Conservation (phyloP, 805 yeast species). For the Kuraishia borneana region DNA sequence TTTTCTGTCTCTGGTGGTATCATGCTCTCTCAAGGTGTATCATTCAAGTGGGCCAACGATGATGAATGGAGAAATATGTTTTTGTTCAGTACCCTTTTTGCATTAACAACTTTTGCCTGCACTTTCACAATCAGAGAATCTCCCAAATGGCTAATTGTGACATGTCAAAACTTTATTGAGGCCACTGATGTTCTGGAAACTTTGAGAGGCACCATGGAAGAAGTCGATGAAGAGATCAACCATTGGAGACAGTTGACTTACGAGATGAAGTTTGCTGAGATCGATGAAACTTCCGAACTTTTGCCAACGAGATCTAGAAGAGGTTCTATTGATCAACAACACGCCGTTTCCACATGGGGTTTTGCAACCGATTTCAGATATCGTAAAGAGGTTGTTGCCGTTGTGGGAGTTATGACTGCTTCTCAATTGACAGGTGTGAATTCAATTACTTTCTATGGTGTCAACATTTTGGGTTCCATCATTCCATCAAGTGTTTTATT, state of each 20-base stretch:
- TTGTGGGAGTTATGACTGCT: conserved; percentile 24
- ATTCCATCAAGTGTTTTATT: conserved; percentile 23
- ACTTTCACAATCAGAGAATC: conserved; percentile 26
- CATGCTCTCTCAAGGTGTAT: conserved; percentile 21
- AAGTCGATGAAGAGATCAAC: conserved; percentile 4
- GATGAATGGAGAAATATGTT: conserved; percentile 27
- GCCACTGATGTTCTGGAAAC: conserved; percentile 20
- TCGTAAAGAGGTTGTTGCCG: conserved; percentile 14
- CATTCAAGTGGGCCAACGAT: conserved; percentile 22
- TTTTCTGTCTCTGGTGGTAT: conserved; percentile 27
- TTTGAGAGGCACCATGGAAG: conserved; percentile 2
- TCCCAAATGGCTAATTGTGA: conserved; percentile 29
- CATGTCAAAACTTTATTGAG: conserved; percentile 15
- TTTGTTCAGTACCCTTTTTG: conserved; percentile 15
- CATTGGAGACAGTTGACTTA: conserved; percentile 4
- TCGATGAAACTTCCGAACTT: conserved; percentile 2
- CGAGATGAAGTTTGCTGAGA: background rate
- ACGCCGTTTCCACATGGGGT: conserved; percentile 10
- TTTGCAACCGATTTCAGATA: conserved; percentile 13
- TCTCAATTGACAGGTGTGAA: conserved; percentile 33
- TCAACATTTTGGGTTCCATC: conserved; percentile 24
- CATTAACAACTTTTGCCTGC: conserved; percentile 17
- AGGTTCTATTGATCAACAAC: conserved; percentile 20
- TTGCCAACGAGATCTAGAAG: conserved; percentile 10
- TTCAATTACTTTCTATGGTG: conserved; percentile 31